These are phyloP conservation scores for Russula virescens DNA, from an alignment of 768 basidiomycete species.

Conservation along the genomic window DNA sequence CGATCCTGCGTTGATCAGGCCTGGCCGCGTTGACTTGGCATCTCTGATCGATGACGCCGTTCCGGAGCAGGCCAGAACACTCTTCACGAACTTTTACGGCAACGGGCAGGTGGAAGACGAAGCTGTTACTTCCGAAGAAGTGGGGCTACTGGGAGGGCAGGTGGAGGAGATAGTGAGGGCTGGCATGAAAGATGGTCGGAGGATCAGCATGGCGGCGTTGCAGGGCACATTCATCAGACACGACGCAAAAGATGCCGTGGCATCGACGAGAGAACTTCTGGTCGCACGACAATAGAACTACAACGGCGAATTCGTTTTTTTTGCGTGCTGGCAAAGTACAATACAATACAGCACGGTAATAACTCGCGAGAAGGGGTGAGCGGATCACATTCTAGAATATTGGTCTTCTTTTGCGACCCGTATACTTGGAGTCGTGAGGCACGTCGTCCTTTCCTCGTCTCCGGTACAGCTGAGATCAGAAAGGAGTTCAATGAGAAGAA, in stretches of 20 bases:
- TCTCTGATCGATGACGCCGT: slow-evolving; percentile 84
- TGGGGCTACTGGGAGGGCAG: slow-evolving; percentile 43
- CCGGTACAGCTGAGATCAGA: slow-evolving; percentile 57
- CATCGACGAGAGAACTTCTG: slow-evolving; percentile 42
- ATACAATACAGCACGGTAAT: not conserved
- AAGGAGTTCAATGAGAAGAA: slow-evolving; percentile 9
- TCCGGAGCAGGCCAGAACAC: slow-evolving; percentile 64
- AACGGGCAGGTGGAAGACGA: slow-evolving; percentile 31
- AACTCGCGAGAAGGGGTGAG: not conserved
- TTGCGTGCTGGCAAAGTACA: not conserved
- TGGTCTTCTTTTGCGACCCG: slow-evolving; percentile 81
- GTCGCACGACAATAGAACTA: slow-evolving; percentile 3
- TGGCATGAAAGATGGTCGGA: slow-evolving; percentile 46
- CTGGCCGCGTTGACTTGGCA: slow-evolving; percentile 87
- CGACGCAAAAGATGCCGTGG: slow-evolving; percentile 50
- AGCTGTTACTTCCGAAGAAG: slow-evolving; percentile 33
- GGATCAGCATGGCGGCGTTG: slow-evolving; percentile 91
- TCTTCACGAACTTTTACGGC: slow-evolving; percentile 84
- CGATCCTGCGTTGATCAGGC: slow-evolving; percentile 92
- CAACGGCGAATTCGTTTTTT: not conserved
- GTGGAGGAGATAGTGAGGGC: slow-evolving; percentile 50
- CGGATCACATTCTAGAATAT: slow-evolving; percentile 61
- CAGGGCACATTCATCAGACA: slow-evolving; percentile 93
- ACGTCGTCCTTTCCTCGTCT: slow-evolving; percentile 82
- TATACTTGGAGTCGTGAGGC: slow-evolving; percentile 82